Base-by-base conservation (phyloP, 2,329 filamentous ascomycete genomes). In the Aspergillus chevalieri region DNA sequence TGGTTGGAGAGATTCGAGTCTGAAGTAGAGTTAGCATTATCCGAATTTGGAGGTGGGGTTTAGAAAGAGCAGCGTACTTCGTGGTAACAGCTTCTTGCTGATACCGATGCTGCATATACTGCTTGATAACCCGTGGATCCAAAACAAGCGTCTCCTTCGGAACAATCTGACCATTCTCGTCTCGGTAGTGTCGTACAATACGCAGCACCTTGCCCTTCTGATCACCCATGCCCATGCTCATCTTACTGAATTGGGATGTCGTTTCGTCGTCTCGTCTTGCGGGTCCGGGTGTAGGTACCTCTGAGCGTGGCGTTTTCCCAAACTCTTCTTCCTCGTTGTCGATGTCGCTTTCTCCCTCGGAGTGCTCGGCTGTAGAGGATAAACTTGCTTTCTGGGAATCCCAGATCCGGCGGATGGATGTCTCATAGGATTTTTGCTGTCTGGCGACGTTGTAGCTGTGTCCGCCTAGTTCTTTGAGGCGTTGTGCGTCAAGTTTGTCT, bases 401-500 rank as follows among this genome's bases (percentile, higher is more conserved):
- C 93, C 93, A 98, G 53, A 97, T 96, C 52, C 88, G 84, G 49
- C 85, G 82, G 58, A 98, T 96, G 19, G 89, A 89, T 47, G 91
- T 85, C 58, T 94, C 89, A 66, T 98, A 98, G 60, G 89, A 87
- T 54, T 83, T 85, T 63, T 97, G 89, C 67, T 98, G 93, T 57
- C 88, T 85, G 64, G 92, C 93, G 52, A 98, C 93, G 56, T 98
- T 98, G 74, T 98, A 98, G 59, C 89, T 91, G 70, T 98, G 93
- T 0, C 93, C 93, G 48, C 90, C 90, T 56, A 79, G 75, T 49
- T 84, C 81, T 56, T 83, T 83, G 50, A 78, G 70, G 54, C 76
- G 74, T 61, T 93, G 92, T 14, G 87, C 87, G 64, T 91, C 88
- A 55, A 93, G 83, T 66, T 91, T 89, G 53, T 91, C 87, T 62